Conservation (phyloP, 2,329 filamentous ascomycete species). For the Ophiostoma australiae region DNA sequence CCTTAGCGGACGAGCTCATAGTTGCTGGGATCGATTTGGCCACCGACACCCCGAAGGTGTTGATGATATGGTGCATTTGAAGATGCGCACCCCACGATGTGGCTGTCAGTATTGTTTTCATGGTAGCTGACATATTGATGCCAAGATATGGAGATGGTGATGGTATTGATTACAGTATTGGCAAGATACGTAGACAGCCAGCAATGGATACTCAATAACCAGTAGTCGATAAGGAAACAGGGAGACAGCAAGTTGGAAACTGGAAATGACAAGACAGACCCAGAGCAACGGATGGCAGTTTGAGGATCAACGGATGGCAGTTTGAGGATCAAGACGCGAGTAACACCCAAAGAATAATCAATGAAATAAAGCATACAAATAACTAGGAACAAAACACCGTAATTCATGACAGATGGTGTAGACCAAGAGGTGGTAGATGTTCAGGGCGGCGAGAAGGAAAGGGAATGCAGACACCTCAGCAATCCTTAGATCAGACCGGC, state of each 20-base stretch:
- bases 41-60: no score
- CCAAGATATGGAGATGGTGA: no score
- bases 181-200: background rate
- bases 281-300: background rate
- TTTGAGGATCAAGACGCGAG: no score
- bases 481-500: constrained; percentile 47
- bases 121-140: background rate
- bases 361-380: background rate
- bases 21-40: no score
- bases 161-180: background rate
- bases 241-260: no score
- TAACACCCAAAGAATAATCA: background rate
- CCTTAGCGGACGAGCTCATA: no score
- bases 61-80: background rate
- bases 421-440: background rate
- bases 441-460: no score
- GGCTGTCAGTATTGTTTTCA: background rate
- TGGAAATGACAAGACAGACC: background rate
- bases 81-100: background rate
- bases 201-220: background rate
- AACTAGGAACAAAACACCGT: background rate
- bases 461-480: background rate
- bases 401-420: background rate
- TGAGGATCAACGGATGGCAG: background rate
- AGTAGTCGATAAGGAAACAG: background rate